phyloP scores from a whole-genome alignment of 2,329 filamentous ascomycete species.

The Exophiala xenobiotica region DNA sequence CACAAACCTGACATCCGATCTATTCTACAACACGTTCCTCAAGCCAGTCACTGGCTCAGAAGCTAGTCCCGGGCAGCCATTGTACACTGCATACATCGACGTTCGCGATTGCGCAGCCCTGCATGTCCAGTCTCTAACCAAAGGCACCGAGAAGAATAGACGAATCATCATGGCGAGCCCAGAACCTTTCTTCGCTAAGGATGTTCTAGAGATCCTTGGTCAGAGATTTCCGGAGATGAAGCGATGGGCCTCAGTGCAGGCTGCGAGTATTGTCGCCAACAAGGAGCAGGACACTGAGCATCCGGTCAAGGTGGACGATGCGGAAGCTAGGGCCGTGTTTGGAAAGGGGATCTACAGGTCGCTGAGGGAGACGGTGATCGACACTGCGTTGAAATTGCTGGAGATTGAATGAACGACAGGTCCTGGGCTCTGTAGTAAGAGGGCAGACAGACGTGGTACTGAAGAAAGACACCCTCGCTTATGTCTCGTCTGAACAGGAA shows the following conservation, averaged over 20 bases:
- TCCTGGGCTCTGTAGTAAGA: too few relatives aligned
- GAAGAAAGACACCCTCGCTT: too few relatives aligned
- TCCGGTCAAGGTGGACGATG: slow-evolving; percentile 4
- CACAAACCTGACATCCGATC: slow-evolving; percentile 5
- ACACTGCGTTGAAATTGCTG: slow-evolving; percentile 4
- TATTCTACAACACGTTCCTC: slow-evolving; percentile 7
- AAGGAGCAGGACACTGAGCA: slow-evolving; percentile 2
- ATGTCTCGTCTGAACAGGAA: too few relatives aligned
- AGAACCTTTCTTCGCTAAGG: slow-evolving; percentile 6
- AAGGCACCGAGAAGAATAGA: slow-evolving; percentile 1
- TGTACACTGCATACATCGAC: slow-evolving; percentile 9
- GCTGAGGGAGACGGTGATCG: slow-evolving; percentile 6
- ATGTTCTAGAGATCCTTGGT: not conserved
- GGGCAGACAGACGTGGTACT: too few relatives aligned
- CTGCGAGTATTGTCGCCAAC: slow-evolving; percentile 4
- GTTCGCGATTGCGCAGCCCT: slow-evolving; percentile 4
- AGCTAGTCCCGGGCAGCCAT: not conserved
- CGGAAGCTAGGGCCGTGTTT: slow-evolving; percentile 1
- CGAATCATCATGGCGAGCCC: slow-evolving; percentile 6
- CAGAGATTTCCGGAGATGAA: slow-evolving; percentile 5
- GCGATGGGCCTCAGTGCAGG: slow-evolving; percentile 1
- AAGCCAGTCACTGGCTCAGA: not conserved
- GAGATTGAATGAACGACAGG: slow-evolving; percentile 12
- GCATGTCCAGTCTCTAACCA: slow-evolving; percentile 7
- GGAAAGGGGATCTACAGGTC: slow-evolving; percentile 2